phyloP scores from a whole-genome alignment of 202 grass and related monocot species.

The Panicum hallii region DNA sequence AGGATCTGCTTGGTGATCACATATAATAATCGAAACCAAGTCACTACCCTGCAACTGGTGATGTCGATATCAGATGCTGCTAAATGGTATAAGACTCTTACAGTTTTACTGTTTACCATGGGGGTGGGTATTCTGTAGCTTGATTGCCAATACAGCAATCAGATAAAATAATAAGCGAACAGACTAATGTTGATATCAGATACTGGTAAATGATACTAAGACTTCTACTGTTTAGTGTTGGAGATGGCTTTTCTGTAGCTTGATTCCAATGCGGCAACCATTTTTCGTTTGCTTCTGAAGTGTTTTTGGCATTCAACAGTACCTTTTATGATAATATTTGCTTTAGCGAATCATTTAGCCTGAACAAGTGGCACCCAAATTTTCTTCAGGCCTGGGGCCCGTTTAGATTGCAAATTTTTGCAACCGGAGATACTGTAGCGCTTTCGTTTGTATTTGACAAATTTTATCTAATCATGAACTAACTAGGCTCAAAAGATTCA shows the following conservation, averaged over 20 bases:
- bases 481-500: too few species aligned
- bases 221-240: neutral
- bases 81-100: conserved; percentile 1
- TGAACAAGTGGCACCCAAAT: neutral
- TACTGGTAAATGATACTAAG: neutral
- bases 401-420: too few species aligned
- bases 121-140: conserved; percentile 7
- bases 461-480: too few species aligned
- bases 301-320: neutral
- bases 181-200: neutral
- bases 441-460: too few species aligned
- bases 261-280: neutral
- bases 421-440: too few species aligned
- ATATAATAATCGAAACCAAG: conserved; percentile 1
- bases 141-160: neutral
- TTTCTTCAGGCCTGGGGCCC: neutral
- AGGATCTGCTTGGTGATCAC: conserved; percentile 6
- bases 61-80: neutral
- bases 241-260: neutral
- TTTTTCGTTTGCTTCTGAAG: neutral
- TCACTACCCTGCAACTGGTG: neutral
- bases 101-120: neutral
- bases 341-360: neutral
- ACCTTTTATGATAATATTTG: neutral
- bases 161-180: neutral